These are phyloP conservation scores for Zygnema circumcarinatum DNA, from an alignment of 139 green algal species.

Conservation along the genomic window DNA sequence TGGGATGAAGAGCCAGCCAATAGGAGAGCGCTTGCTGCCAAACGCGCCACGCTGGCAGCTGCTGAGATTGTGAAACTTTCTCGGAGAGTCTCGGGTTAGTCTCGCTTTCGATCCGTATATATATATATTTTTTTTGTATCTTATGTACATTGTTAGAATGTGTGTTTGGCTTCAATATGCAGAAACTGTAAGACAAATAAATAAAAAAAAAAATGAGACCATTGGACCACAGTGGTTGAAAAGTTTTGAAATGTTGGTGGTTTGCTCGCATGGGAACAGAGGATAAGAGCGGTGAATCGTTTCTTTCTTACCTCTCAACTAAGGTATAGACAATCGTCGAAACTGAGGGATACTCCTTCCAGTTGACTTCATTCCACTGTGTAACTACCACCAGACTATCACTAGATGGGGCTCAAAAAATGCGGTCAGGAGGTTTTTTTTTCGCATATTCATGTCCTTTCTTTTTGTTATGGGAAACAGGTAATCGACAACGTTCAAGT, in stretches of 20 bases:
- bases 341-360: too few species aligned
- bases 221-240: too few species aligned
- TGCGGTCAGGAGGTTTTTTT: too few species aligned
- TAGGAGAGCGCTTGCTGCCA: slow-evolving; percentile 36
- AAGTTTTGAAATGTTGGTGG: too few species aligned
- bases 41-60: slow-evolving; percentile 34
- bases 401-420: too few species aligned
- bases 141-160: neutral
- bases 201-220: too few species aligned
- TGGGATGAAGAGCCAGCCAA: slow-evolving; percentile 34
- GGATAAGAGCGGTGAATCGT: slow-evolving; percentile 32
- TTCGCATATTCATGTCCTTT: neutral
- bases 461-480: slow-evolving; percentile 20
- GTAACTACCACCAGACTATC: too few species aligned
- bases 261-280: too few species aligned
- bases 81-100: slow-evolving; percentile 29
- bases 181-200: too few species aligned
- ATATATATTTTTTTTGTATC: slow-evolving; percentile 29
- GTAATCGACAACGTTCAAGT: slow-evolving; percentile 55
- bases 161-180: too few species aligned
- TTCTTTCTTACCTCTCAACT: slow-evolving; percentile 41
- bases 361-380: too few species aligned
- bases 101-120: slow-evolving; percentile 14
- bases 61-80: slow-evolving; percentile 47
- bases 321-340: slow-evolving; percentile 32